Conservation (phyloP, 73 alveolate species). For the Symbiodinium pilosum region DNA sequence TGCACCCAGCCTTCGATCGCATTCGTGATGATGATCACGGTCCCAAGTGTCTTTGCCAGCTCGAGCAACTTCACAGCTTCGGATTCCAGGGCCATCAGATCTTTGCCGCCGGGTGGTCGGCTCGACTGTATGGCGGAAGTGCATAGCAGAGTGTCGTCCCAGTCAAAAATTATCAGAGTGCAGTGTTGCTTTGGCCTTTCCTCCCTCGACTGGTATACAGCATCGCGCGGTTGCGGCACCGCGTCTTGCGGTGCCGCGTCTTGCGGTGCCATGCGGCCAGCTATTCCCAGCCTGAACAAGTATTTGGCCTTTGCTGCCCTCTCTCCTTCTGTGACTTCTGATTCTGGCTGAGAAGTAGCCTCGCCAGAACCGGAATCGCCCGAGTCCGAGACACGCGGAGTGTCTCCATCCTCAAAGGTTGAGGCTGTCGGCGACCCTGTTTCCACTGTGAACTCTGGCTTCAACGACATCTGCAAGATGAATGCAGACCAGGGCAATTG, state of each 20-base stretch:
- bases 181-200: conserved; percentile 91
- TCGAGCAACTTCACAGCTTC: conserved; percentile 69
- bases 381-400: conserved; percentile 33
- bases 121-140: conserved; percentile 74
- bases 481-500: not conserved
- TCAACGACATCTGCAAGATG: not conserved
- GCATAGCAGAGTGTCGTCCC: conserved; percentile 81
- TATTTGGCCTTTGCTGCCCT: conserved; percentile 1
- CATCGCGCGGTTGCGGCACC: conserved; percentile 36
- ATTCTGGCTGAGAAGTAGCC: conserved; percentile 4
- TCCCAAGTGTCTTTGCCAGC: conserved; percentile 65
- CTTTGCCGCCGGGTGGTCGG: conserved; percentile 54
- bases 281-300: conserved; percentile 73
- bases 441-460: conserved; percentile 3
- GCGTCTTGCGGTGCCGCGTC: conserved; percentile 7
- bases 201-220: conserved; percentile 88
- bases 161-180: conserved; percentile 85
- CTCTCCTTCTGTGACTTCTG: not conserved
- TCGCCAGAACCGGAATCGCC: conserved; percentile 30
- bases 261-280: conserved; percentile 45
- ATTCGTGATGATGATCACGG: conserved; percentile 92
- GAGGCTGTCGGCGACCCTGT: conserved; percentile 33
- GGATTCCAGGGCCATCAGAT: conserved; percentile 27
- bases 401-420: conserved; percentile 61
- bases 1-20: conserved; percentile 93